A percentile compares a stretch with the other conserved stretches of the same genome.
These are phyloP conservation scores for Diaporthe citri DNA, from an alignment of 2,329 filamentous ascomycete genomes.

Conservation along the genomic window DNA sequence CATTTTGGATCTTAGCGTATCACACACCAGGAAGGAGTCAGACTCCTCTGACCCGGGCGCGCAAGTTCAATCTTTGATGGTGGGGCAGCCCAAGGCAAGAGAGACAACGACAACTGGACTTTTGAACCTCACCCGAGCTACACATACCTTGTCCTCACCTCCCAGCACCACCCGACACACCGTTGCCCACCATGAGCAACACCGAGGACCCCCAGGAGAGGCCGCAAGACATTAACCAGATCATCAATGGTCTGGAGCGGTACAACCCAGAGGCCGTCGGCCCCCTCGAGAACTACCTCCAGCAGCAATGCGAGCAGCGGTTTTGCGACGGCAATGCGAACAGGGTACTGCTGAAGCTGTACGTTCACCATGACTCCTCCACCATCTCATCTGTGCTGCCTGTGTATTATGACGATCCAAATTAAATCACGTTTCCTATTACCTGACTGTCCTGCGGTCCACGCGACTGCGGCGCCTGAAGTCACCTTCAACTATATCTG, in stretches of 20 bases:
- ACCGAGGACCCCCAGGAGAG: conserved; percentile 91
- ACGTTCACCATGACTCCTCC: conserved; percentile 60
- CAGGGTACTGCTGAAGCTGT: conserved; percentile 96
- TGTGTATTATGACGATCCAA: conserved; percentile 76
- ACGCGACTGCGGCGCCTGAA: conserved; percentile 74
- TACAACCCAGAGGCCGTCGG: conserved; percentile 98
- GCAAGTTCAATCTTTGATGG: conserved; percentile 24
- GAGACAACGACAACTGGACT: conserved; percentile 28
- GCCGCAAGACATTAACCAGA: conserved; percentile 90
- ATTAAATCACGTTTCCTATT: conserved; percentile 95
- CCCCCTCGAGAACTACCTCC: conserved; percentile 93
- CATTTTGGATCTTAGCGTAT: conserved; percentile 5
- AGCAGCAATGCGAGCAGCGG: conserved; percentile 93
- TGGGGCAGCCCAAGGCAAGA: conserved; percentile 25
- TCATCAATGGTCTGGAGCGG: conserved; percentile 96
- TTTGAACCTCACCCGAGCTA: conserved; percentile 2
- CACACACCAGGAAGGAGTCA: conserved; percentile 31
- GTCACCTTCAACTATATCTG: conserved; percentile 83
- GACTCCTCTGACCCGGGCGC: not conserved
- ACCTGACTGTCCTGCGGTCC: conserved; percentile 78
- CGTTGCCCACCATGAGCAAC: conserved; percentile 65
- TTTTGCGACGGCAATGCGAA: conserved; percentile 98
- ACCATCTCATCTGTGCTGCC: conserved; percentile 39
- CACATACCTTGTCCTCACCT: conserved; percentile 1
- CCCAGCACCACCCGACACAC: conserved; percentile 42